These are phyloP conservation scores for Chaetoscypha palmicola DNA, from an alignment of 2,329 filamentous ascomycete genomes.

Conservation along the genomic window DNA sequence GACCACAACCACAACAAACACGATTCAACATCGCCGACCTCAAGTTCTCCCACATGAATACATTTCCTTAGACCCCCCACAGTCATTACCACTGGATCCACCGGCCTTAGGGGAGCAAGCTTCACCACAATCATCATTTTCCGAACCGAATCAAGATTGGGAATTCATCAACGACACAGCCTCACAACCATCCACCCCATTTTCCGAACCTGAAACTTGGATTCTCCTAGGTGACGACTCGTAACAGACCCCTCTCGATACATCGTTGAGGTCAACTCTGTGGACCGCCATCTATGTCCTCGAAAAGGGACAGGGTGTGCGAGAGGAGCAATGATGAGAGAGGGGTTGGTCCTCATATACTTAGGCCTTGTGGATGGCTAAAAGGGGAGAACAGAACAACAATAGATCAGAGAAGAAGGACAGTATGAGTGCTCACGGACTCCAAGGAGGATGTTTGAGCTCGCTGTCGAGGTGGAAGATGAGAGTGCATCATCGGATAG, in stretches of 20 bases:
- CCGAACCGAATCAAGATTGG: conserved; percentile 14
- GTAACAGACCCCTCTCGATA: conserved; percentile 19
- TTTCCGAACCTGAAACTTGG: conserved; percentile 25
- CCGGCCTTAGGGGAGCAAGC: conserved; percentile 8
- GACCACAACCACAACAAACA: background rate
- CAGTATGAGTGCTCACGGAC: conserved; percentile 20
- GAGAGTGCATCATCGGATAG: background rate
- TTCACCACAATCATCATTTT: background rate
- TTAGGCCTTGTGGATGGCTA: conserved; percentile 13
- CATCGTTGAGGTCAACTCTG: conserved; percentile 21
- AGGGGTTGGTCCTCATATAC: conserved; percentile 23
- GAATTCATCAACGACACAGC: conserved; percentile 18
- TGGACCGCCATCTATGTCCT: conserved; percentile 16
- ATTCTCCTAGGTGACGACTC: conserved; percentile 27
- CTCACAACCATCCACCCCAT: conserved; percentile 5
- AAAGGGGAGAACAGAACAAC: conserved; percentile 12
- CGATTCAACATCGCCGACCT: conserved; percentile 22
- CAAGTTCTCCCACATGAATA: background rate
- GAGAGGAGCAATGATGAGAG: conserved; percentile 21
- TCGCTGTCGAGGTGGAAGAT: conserved; percentile 15
- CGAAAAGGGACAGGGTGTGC: conserved; percentile 5
- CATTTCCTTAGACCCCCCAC: conserved; percentile 17
- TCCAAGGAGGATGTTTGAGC: conserved; percentile 15
- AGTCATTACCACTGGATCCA: conserved; percentile 19
- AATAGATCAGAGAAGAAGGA: conserved; percentile 3